phyloP scores from a whole-genome alignment of 805 yeast genomes.

The Candida maris region DNA sequence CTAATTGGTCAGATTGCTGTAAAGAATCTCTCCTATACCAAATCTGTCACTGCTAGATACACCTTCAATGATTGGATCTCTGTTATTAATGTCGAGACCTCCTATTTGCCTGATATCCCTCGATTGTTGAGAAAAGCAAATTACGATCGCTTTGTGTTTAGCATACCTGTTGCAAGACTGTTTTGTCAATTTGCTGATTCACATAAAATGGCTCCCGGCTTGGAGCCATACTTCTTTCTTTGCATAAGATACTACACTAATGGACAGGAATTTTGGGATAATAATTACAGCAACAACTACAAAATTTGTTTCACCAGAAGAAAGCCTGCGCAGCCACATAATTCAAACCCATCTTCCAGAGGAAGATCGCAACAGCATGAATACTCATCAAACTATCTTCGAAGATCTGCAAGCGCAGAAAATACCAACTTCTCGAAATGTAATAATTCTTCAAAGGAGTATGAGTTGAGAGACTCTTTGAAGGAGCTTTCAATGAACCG shows the following conservation, averaged over 20 bases:
- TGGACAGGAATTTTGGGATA: constrained; percentile 71
- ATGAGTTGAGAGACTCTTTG: constrained; percentile 4
- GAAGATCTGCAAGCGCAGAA: constrained; percentile 26
- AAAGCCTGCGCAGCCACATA: not conserved
- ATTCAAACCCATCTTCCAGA: not conserved
- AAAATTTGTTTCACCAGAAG: constrained; percentile 36
- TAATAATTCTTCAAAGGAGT: not conserved
- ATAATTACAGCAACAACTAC: constrained; percentile 60
- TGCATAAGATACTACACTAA: constrained; percentile 55
- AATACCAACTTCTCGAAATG: constrained; percentile 10
- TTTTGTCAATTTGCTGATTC: constrained; percentile 28
- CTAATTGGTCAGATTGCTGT: constrained; percentile 77
- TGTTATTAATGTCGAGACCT: constrained; percentile 62
- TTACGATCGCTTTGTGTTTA: constrained; percentile 72
- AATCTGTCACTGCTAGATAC: constrained; percentile 66
- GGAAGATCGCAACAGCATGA: constrained; percentile 4
- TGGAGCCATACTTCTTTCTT: constrained; percentile 31
- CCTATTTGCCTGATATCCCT: constrained; percentile 55
- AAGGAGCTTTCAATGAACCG: constrained; percentile 6
- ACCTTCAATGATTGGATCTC: constrained; percentile 79
- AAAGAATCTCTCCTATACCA: constrained; percentile 65
- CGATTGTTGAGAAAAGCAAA: constrained; percentile 42
- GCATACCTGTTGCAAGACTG: constrained; percentile 46
- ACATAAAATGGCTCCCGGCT: constrained; percentile 20
- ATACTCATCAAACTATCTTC: constrained; percentile 19